These are phyloP conservation scores for Pseudotsuga menziesii DNA, from an alignment of 75 land plant species.

Conservation along the genomic window DNA sequence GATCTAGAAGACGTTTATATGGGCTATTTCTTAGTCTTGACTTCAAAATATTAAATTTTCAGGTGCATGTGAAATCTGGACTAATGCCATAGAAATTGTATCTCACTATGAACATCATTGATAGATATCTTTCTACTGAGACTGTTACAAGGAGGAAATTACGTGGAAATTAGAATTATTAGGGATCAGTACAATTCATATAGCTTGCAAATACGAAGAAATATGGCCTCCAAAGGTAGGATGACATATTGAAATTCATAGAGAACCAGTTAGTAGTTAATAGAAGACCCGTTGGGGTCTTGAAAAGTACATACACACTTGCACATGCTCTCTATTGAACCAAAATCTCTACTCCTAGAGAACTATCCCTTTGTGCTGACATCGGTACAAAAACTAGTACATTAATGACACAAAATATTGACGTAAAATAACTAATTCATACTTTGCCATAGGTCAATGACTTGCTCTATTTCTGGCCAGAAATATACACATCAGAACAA, in stretches of 20 bases:
- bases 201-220: conserved; percentile 91
- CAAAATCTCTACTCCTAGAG: too few relatives aligned
- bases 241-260: neutral
- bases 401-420: too few relatives aligned
- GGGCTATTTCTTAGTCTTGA: neutral
- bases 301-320: too few relatives aligned
- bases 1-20: neutral
- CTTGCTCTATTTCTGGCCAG: conserved; percentile 64
- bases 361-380: too few relatives aligned
- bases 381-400: too few relatives aligned
- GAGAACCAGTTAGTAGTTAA: too few relatives aligned
- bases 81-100: conserved; percentile 85
- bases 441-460: conserved; percentile 52
- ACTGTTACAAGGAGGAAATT: conserved; percentile 49
- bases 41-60: neutral
- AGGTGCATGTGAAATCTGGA: conserved; percentile 73
- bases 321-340: too few relatives aligned
- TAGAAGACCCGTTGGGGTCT: too few relatives aligned
- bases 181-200: conserved; percentile 75
- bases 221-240: conserved; percentile 79
- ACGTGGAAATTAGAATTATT: too few relatives aligned
- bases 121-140: conserved; percentile 57
- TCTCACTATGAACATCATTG: conserved; percentile 65
- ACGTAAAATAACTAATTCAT: too few relatives aligned
- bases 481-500: conserved; percentile 63